A percentile compares a stretch with the other conserved stretches of the same genome.
phyloP scores from a whole-genome alignment of 257 asterid genomes.

The Gentiana dahurica region DNA sequence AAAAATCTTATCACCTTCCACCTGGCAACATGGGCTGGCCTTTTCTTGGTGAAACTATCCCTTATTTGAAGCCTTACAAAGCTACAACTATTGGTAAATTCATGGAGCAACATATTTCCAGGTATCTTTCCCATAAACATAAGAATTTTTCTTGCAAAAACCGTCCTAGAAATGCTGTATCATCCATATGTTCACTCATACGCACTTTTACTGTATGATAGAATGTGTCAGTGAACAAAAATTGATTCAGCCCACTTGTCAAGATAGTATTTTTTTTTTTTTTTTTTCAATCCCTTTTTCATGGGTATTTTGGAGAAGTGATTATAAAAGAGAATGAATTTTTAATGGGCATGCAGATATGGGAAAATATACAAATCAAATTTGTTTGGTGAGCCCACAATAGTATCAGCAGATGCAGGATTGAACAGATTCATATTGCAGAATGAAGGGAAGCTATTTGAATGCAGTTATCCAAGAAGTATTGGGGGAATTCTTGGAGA shows the following conservation, averaged over 20 bases:
- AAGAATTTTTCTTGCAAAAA: too few relatives aligned
- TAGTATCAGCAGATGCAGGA: conserved; percentile 86
- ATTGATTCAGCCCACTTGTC: too few relatives aligned
- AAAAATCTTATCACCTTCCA: conserved; percentile 45
- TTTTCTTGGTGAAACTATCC: conserved; percentile 75
- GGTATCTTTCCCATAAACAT: conserved; percentile 15
- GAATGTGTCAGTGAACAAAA: too few relatives aligned
- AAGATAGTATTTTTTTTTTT: neutral
- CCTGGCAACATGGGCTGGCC: conserved; percentile 98
- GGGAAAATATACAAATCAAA: conserved; percentile 85
- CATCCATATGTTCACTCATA: too few relatives aligned
- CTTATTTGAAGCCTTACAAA: conserved; percentile 62
- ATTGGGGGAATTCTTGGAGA: conserved; percentile 94
- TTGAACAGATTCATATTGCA: conserved; percentile 62
- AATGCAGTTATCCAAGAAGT: conserved; percentile 86
- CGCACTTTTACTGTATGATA: too few relatives aligned
- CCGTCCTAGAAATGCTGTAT: too few relatives aligned
- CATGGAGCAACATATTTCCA: conserved; percentile 86
- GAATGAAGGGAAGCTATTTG: conserved; percentile 76
- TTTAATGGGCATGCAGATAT: conserved; percentile 29
- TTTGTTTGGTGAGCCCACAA: conserved; percentile 67
- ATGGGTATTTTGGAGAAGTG: neutral
- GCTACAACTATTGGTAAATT: conserved; percentile 60
- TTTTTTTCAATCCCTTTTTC: neutral
- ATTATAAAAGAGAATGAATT: neutral